Conservation (phyloP, 306 rosid species). For the Inga laurina region DNA sequence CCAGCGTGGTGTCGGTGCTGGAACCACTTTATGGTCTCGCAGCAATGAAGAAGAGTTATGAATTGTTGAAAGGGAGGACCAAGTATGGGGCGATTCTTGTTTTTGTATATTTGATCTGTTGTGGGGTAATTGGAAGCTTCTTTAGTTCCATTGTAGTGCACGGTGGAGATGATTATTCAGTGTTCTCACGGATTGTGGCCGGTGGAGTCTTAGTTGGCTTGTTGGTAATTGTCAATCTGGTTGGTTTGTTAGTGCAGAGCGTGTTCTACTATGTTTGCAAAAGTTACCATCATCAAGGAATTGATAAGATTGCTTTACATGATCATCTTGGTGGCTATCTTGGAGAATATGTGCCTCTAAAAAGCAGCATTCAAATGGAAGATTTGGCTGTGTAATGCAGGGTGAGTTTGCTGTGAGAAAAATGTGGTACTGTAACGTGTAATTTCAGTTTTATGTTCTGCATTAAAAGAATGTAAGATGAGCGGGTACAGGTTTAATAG, state of each 20-base stretch:
- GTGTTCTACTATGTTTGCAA: constrained; percentile 95
- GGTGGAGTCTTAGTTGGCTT: constrained; percentile 89
- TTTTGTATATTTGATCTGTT: constrained; percentile 50
- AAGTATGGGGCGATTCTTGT: constrained; percentile 60
- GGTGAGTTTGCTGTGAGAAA: neutral
- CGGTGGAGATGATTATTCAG: constrained; percentile 58
- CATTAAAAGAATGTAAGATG: constrained; percentile 34
- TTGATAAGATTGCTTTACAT: constrained; percentile 80
- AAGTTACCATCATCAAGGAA: constrained; percentile 89
- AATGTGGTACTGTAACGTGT: constrained; percentile 27
- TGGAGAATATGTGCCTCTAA: constrained; percentile 95
- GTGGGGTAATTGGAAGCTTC: constrained; percentile 50
- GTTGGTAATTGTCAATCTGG: constrained; percentile 83
- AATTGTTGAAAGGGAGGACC: constrained; percentile 71
- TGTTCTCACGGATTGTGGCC: constrained; percentile 64
- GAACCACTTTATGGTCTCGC: constrained; percentile 75
- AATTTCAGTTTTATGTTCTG: constrained; percentile 38
- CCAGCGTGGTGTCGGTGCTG: constrained; percentile 88
- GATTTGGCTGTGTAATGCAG: constrained; percentile 65
- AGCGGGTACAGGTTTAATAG: constrained; percentile 12
- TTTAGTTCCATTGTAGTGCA: constrained; percentile 81
- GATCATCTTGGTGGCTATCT: constrained; percentile 98
- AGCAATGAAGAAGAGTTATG: constrained; percentile 89
- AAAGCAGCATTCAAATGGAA: constrained; percentile 96
- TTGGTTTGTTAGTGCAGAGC: constrained; percentile 86